Conservation (phyloP, 2,329 filamentous ascomycete species). For the Paraphoma chrysanthemicola region DNA sequence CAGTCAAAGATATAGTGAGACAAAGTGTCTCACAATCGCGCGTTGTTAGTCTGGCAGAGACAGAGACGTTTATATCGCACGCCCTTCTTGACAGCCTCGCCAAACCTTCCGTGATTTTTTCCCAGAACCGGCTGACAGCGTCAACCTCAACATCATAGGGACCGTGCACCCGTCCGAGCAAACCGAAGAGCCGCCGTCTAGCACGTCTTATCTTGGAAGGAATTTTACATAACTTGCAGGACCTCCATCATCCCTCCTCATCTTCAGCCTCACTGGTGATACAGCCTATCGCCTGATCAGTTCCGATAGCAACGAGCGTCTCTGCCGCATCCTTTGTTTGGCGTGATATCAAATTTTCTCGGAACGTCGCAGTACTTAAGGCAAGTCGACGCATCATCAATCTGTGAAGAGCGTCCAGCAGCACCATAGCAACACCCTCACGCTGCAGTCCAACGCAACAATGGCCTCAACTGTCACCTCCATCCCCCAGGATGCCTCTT, state of each 20-base stretch:
- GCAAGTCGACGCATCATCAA: not conserved
- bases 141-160: constrained; percentile 5
- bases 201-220: constrained; percentile 39
- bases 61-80: not conserved
- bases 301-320: not conserved
- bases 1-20: not conserved
- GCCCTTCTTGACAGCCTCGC: not conserved
- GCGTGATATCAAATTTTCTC: constrained; percentile 8
- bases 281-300: constrained; percentile 14
- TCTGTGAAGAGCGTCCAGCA: not conserved
- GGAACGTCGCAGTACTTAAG: not conserved
- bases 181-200: constrained; percentile 31
- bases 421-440: not conserved
- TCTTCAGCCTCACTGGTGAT: constrained; percentile 1
- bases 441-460: constrained; percentile 5
- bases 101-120: not conserved
- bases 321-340: not conserved
- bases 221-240: constrained; percentile 36
- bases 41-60: too few relatives aligned
- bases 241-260: constrained; percentile 12
- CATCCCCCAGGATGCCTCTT: constrained; percentile 68
- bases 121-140: constrained; percentile 1
- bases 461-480: constrained; percentile 62
- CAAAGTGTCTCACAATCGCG: not conserved
- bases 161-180: constrained; percentile 30